Evolutionary conservation across 2,329 filamentous ascomycete genomes (phyloP).

Genomic region (Ophiostoma australiae): DNA sequence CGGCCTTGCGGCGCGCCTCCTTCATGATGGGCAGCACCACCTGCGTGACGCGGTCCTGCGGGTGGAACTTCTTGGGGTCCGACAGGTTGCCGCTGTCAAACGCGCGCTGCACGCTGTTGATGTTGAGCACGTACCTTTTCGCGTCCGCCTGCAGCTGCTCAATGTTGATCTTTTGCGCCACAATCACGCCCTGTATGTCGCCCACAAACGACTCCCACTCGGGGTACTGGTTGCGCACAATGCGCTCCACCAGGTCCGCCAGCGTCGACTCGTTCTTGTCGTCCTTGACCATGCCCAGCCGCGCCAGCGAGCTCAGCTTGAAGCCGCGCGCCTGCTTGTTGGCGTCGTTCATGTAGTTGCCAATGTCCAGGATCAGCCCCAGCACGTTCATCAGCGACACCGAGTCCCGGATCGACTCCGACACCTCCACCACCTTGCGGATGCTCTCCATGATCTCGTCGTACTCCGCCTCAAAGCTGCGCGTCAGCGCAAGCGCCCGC

Average conservation of each 20-base stretch:
- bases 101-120: conserved; percentile 87
- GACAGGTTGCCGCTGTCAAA: conserved; percentile 91
- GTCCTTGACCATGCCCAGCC: conserved; percentile 96
- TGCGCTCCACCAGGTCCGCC: conserved; percentile 91
- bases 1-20: conserved; percentile 89
- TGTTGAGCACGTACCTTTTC: conserved; percentile 87
- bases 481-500: conserved; percentile 79
- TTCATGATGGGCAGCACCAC: conserved; percentile 94
- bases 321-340: conserved; percentile 98
- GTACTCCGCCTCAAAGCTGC: conserved; percentile 80
- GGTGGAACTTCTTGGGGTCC: conserved; percentile 96
- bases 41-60: conserved; percentile 88
- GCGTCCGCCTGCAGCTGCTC: conserved; percentile 85
- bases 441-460: conserved; percentile 85
- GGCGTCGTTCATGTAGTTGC: conserved; percentile 99
- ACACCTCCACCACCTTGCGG: conserved; percentile 77
- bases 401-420: conserved; percentile 84
- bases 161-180: conserved; percentile 85
- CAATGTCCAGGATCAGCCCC: conserved; percentile 92
- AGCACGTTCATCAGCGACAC: conserved; percentile 94
- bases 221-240: conserved; percentile 92
- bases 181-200: conserved; percentile 75
- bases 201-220: conserved; percentile 87
- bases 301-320: conserved; percentile 90
- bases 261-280: conserved; percentile 97